A percentile compares a stretch with the other conserved stretches of the same genome.
Evolutionary conservation across 78 protist species (phyloP).

Genomic region (Cavenderia fasciculata): DNA sequence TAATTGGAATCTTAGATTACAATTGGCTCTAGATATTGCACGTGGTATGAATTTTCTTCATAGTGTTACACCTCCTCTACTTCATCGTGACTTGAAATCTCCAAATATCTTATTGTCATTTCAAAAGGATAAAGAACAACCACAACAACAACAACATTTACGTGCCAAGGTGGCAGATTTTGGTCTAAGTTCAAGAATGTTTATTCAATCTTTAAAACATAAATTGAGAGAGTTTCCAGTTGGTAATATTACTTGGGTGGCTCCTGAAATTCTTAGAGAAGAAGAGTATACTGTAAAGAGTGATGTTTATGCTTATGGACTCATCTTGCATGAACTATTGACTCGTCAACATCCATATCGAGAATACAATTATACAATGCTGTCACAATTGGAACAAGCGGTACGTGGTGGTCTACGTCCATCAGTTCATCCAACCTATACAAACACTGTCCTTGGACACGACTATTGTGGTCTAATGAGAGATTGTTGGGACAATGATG

Average conservation of each 20-base stretch:
- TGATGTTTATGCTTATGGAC: slow-evolving; percentile 81
- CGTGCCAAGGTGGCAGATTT: slow-evolving; percentile 80
- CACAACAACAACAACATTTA: no score
- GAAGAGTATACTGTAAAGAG: slow-evolving; percentile 76
- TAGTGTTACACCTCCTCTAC: slow-evolving; percentile 62
- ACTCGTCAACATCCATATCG: slow-evolving; percentile 72
- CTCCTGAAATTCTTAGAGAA: slow-evolving; percentile 74
- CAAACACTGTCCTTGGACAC: slow-evolving; percentile 38
- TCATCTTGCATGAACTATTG: slow-evolving; percentile 64
- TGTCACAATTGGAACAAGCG: slow-evolving; percentile 37
- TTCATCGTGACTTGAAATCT: slow-evolving; percentile 74
- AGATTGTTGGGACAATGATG: slow-evolving; percentile 78
- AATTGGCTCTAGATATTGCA: slow-evolving; percentile 72
- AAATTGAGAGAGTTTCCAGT: slow-evolving; percentile 73
- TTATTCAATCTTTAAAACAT: slow-evolving; percentile 58
- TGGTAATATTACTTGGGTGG: slow-evolving; percentile 79
- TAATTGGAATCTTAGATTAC: slow-evolving; percentile 40
- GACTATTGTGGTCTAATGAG: slow-evolving; percentile 45
- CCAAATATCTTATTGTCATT: slow-evolving; percentile 56
- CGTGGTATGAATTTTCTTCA: slow-evolving; percentile 78
- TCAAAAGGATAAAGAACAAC: slow-evolving; percentile 27
- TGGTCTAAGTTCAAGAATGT: slow-evolving; percentile 56
- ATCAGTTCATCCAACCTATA: slow-evolving; percentile 1
- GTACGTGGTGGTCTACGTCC: slow-evolving; percentile 68
- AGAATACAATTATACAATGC: slow-evolving; percentile 64